A percentile compares a stretch with the other conserved stretches of the same genome.
Evolutionary conservation across 352 stramenopile species (phyloP).

Genomic region (Phytophthora citrophthora): DNA sequence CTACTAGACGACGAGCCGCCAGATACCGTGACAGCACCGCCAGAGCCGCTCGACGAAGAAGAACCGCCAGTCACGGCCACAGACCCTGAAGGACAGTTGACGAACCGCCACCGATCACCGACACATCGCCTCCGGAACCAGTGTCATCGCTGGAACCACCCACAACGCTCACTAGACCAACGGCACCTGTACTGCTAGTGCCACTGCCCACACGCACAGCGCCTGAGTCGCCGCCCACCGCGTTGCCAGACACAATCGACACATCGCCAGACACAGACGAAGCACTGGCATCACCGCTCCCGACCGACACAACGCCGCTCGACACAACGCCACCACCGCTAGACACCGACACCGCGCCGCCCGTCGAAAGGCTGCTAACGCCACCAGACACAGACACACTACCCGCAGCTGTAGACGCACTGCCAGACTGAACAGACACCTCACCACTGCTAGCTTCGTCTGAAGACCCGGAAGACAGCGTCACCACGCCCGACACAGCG

Average conservation of each 20-base stretch:
- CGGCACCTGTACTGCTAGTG: conserved; percentile 13
- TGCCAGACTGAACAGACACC: not conserved
- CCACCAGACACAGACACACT: not conserved
- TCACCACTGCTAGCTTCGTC: not conserved
- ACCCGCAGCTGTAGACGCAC: not conserved
- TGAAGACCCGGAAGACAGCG: not conserved
- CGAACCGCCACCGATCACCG: conserved; percentile 9
- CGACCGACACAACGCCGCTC: not conserved
- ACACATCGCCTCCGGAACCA: conserved; percentile 10
- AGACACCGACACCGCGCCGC: not conserved
- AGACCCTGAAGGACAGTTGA: conserved; percentile 6
- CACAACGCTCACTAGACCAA: conserved; percentile 17
- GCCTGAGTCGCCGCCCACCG: not conserved
- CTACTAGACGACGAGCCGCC: conserved; percentile 28
- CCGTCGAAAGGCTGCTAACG: not conserved
- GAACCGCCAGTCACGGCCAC: conserved; percentile 21
- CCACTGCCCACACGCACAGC: conserved; percentile 10
- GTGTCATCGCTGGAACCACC: conserved; percentile 16
- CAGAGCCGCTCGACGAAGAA: conserved; percentile 23
- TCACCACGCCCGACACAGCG: not conserved
- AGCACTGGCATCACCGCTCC: not conserved
- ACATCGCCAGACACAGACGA: not conserved
- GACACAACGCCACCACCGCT: not conserved
- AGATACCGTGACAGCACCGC: conserved; percentile 16
- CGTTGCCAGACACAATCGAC: not conserved